Evolutionary conservation across 495 filamentous ascomycete genomes (phyloP), one percentile per base, ranked within the genome.

Genomic region (Neurospora sp.): DNA sequence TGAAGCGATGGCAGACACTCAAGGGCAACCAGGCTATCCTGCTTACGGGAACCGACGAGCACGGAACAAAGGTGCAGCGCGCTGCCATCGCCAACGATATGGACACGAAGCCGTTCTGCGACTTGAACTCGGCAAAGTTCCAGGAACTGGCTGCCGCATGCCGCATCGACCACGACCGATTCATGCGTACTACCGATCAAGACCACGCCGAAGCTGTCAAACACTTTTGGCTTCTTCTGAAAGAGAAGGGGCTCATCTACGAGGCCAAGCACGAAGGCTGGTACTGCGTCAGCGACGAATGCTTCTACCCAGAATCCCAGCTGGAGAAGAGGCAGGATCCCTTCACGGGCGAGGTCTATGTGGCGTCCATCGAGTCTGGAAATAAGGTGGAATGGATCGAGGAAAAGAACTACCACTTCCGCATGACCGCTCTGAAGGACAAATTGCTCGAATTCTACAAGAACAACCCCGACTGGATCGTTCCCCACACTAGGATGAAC

Each of bases 201-300:
- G 89, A 90, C 65, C 96, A 99, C 80, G 85, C 87, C 72, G 90
- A 94, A 39, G 93, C 94, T 8, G 96, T 99, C 40, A 89, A 95
- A 76, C 91, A 97, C 81, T 93, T 97, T 75, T 99, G 96, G 95
- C 83, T 87, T 72, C 85, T 93, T 81, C 83, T 99, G 59, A 81
- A 87, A 75, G 89, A 94, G 69, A 84, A 87, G 68, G 94, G 91
- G 8, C 89, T 91, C 75, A 94, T 98, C 71, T 99, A 98, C 81
- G 86, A 88, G 45, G 86, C 87, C 8, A 94, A 93, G 77, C 96
- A 98, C 78, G 89, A 92, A 76, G 96, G 96, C 8, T 99, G 96
- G 96, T 99, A 99, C 79, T 96, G 91, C 69, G 92, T 99, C 69
- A 91, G 92, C 81, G 96, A 99, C 79, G 96, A 99, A 84, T 94